Percentiles rank a stretch among this genome's conserved stretches.
Conservation (phyloP, 1,284 basidiomycete genomes). For the Ustilago xerochloae region DNA sequence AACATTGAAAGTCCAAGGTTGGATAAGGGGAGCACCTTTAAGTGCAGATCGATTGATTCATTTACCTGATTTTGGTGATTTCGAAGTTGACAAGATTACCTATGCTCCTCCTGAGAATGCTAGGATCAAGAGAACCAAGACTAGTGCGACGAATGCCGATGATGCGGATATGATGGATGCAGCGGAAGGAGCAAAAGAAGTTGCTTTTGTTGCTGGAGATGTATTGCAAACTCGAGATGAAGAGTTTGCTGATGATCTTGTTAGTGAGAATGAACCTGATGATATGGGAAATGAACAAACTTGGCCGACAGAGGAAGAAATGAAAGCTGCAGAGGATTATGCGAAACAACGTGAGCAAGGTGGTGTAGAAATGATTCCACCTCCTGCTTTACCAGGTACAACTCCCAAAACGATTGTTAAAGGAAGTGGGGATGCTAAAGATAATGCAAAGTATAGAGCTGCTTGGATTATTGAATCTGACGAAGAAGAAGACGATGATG, state of each 20-base stretch:
- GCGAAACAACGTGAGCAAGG: constrained; percentile 34
- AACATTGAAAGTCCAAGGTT: constrained; percentile 80
- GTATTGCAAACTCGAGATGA: constrained; percentile 73
- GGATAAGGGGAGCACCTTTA: constrained; percentile 81
- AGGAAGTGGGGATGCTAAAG: constrained; percentile 67
- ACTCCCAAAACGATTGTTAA: constrained; percentile 63
- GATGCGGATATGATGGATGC: constrained; percentile 14
- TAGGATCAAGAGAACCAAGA: constrained; percentile 31
- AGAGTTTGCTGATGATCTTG: constrained; percentile 84
- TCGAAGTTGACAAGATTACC: constrained; percentile 79
- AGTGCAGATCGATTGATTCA: constrained; percentile 89
- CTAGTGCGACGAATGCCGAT: constrained; percentile 28
- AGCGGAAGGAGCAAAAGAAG: constrained; percentile 56
- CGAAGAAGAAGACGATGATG: constrained; percentile 56
- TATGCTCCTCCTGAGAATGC: constrained; percentile 50
- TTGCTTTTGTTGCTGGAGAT: constrained; percentile 70
- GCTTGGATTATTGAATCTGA: constrained; percentile 66
- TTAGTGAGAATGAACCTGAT: constrained; percentile 87
- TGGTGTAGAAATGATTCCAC: constrained; percentile 47
- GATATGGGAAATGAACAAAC: constrained; percentile 94
- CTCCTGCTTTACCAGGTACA: constrained; percentile 69
- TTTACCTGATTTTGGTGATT: constrained; percentile 89
- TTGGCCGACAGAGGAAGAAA: constrained; percentile 98
- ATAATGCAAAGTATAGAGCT: constrained; percentile 61
- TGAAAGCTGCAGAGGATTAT: constrained; percentile 70